These are phyloP conservation scores for Cercospora citrullina DNA, from an alignment of 2,329 filamentous ascomycete genomes.

Conservation along the genomic window DNA sequence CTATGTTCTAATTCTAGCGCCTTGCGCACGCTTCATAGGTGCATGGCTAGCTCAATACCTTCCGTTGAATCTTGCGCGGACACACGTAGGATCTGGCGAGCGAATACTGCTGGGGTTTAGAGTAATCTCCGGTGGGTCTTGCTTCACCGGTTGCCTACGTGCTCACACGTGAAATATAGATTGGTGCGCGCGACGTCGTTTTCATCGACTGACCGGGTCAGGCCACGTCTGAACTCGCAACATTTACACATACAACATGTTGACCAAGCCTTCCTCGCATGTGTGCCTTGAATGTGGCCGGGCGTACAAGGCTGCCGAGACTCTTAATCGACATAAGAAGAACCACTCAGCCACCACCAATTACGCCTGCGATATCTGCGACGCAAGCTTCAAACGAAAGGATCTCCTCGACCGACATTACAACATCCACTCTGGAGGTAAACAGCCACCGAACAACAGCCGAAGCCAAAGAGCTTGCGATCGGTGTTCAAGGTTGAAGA, in stretches of 20 bases:
- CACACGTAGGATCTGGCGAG: neutral
- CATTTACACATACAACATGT: constrained; percentile 6
- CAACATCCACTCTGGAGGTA: constrained; percentile 23
- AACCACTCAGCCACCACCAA: constrained; percentile 22
- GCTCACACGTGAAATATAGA: neutral
- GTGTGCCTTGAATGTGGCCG: constrained; percentile 25
- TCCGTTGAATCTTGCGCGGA: neutral
- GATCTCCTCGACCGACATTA: constrained; percentile 28
- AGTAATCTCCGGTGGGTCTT: neutral
- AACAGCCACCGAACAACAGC: constrained; percentile 10
- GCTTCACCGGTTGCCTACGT: constrained; percentile 5
- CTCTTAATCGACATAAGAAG: constrained; percentile 27
- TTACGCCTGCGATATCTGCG: constrained; percentile 24
- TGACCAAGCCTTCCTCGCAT: constrained; percentile 17
- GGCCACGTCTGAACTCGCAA: neutral
- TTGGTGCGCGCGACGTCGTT: neutral
- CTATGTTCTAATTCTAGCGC: neutral
- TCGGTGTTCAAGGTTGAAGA: constrained; percentile 27
- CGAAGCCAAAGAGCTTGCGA: constrained; percentile 26
- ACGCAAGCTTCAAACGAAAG: constrained; percentile 28
- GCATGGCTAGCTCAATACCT: neutral
- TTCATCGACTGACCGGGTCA: neutral
- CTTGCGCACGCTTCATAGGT: neutral
- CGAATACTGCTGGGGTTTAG: constrained; percentile 4
- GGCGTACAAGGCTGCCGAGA: constrained; percentile 28